Evolutionary conservation across 106 monocot species (phyloP), one percentile per base, ranked within the genome.

Genomic region (Allium fistulosum): DNA sequence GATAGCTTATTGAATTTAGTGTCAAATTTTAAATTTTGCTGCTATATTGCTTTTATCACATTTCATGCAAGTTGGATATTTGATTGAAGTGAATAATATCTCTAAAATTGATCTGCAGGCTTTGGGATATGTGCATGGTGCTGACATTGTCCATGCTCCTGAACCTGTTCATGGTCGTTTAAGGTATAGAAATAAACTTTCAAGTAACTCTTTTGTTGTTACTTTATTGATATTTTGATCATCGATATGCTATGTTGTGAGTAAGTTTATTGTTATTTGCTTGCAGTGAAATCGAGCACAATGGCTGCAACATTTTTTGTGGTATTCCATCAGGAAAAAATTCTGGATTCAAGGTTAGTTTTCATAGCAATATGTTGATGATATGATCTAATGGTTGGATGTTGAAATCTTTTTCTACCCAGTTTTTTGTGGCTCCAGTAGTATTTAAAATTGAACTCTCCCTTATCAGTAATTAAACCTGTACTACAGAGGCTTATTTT

Each of bases 81-180:
- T 37, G 37, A 37, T 37, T 37, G 37, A 37, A 37, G 37, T 37
- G 37, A 37, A 37, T 55, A 14, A 48, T 51, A 26, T 49, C 18
- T 61, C 11, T 58, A 28, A 28, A 74, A 69, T 61, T 65, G 57
- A 68, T 11, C 61, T 67, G 49, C 73, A 99, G 99, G 92, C 93
- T 7, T 73, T 99, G 71, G 99, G 87, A 51, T 81, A 85, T 81
- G 85, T 82, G 14, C 89, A 93, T 83, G 93, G 99, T 66, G 99
- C 92, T 70, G 73, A 76, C 74, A 78, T 99, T 71, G 69, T 85
- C 17, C 92, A 93, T 81, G 99, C 99, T 51, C 89, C 90, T 53
- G 89, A 93, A 75, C 93, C 99, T 74, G 76, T 99, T 78, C 99
- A 99, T 72, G 93, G 99, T 46, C 85, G 92, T 47, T 77, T 99